Evolutionary conservation across 2,329 filamentous ascomycete genomes (phyloP), one percentile per base, ranked within the genome.

Genomic region (Thermoascus crustaceus): DNA sequence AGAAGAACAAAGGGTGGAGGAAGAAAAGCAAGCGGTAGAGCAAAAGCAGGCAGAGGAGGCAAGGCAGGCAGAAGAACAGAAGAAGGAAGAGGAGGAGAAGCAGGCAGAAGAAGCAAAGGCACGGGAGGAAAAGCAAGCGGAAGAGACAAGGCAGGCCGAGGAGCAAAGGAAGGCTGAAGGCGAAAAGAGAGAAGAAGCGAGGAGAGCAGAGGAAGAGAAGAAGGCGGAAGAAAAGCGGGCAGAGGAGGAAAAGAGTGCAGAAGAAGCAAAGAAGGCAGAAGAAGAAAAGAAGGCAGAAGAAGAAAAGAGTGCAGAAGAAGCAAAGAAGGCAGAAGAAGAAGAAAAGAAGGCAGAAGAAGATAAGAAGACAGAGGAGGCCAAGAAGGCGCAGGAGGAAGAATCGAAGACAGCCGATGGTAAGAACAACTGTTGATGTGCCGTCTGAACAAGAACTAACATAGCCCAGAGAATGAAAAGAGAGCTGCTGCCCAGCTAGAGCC

Each of bases 301-400:
- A 16, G 23, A 35, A 14, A 38, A 7, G 37, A 35, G 17, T 26
- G 22, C 22, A 39, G 33, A 33, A 35, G 9, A 39, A 41, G 25
- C 39, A 31, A 37, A 42, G 16, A 45, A 57, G 29, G 47, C 42
- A 11, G 45, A 52, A 35, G 53, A 56, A 11, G 46, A 55, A 25
- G 55, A 57, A 34, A 50, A 52, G 30, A 52, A 32, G 29, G 32
- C 30, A 29, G 43, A 36, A 32, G 11, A 37, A 26, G 21, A n/a
- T n/a, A n/a, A n/a, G n/a, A n/a, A n/a, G n/a, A n/a, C n/a, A n/a
- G 37, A 22, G 8, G 33, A 33, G 24, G 30, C 25, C 33, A 40
- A 24, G 32, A 35, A 35, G 30, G 31, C 42, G 26, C 23, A 25
- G 30, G 32, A 40, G 32, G 40, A 41, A 36, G 33, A 34, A 16